A percentile compares a stretch with the other conserved stretches of the same genome.
phyloP scores from a whole-genome alignment of 2,329 filamentous ascomycete genomes.

The Dactylonectria macrodidyma region DNA sequence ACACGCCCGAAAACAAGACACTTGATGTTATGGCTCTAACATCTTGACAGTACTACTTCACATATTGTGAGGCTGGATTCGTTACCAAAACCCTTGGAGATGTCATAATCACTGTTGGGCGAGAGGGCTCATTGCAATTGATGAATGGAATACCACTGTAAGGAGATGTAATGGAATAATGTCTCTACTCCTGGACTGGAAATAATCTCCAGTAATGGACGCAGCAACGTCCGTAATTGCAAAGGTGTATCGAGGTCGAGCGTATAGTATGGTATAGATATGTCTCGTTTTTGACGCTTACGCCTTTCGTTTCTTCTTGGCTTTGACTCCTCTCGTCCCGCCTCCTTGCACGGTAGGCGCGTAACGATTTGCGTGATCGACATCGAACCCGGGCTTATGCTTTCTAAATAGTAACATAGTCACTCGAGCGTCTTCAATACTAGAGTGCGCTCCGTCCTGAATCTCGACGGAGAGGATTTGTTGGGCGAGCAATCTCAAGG shows the following conservation, averaged over 20 bases:
- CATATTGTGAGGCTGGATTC: constrained; percentile 83
- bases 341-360: constrained; percentile 52
- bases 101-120: constrained; percentile 78
- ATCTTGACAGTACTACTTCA: constrained; percentile 76
- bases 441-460: constrained; percentile 75
- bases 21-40: constrained; percentile 29
- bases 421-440: constrained; percentile 85
- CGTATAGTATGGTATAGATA: constrained; percentile 14
- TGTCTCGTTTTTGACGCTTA: constrained; percentile 1
- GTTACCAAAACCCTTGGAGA: constrained; percentile 80
- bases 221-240: constrained; percentile 11
- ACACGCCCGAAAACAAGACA: not conserved
- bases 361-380: constrained; percentile 81
- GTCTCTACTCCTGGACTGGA: too few relatives aligned
- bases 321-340: constrained; percentile 56
- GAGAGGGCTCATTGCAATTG: constrained; percentile 76
- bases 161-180: not conserved
- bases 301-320: constrained; percentile 58
- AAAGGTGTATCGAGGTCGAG: constrained; percentile 41
- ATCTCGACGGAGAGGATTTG: constrained; percentile 74
- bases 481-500: constrained; percentile 71
- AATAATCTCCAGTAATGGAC: not conserved
- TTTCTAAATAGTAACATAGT: constrained; percentile 91
- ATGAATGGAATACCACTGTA: constrained; percentile 79
- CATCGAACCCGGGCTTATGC: constrained; percentile 88